phyloP scores from a whole-genome alignment of 2,329 filamentous ascomycete species.

The Didymella keratinophila region DNA sequence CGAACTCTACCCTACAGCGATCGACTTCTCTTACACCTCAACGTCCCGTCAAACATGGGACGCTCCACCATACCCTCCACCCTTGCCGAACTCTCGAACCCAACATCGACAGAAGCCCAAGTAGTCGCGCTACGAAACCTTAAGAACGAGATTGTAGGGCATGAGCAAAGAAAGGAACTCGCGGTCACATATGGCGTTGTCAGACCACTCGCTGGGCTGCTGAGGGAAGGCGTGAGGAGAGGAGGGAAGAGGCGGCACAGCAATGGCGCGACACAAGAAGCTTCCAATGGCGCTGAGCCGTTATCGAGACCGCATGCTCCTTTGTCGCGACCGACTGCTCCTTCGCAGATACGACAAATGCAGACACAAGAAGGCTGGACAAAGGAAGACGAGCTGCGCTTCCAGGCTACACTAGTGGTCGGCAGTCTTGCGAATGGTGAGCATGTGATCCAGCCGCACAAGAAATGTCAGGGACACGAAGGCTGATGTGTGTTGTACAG shows the following conservation, averaged over 20 bases:
- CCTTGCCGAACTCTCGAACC: conserved; percentile 50
- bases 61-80: conserved; percentile 47
- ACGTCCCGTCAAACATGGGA: conserved; percentile 39
- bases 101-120: conserved; percentile 51
- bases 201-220: conserved; percentile 64
- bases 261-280: conserved; percentile 29
- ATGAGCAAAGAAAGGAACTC: conserved; percentile 83
- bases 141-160: conserved; percentile 90
- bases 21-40: too few species aligned
- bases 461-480: conserved; percentile 1
- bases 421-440: conserved; percentile 85
- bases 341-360: conserved; percentile 3
- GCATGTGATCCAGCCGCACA: conserved; percentile 27
- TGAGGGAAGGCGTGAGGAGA: conserved; percentile 56
- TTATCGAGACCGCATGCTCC: background rate
- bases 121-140: conserved; percentile 71
- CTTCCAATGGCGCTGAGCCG: conserved; percentile 4
- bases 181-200: conserved; percentile 77
- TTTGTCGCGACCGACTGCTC: background rate
- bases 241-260: conserved; percentile 58
- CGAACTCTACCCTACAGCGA: background rate
- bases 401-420: conserved; percentile 85
- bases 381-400: conserved; percentile 71
- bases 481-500: conserved; percentile 56
- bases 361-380: conserved; percentile 51